These are phyloP conservation scores for Manihot esculenta DNA, from an alignment of 441 rosid species.

Conservation along the genomic window DNA sequence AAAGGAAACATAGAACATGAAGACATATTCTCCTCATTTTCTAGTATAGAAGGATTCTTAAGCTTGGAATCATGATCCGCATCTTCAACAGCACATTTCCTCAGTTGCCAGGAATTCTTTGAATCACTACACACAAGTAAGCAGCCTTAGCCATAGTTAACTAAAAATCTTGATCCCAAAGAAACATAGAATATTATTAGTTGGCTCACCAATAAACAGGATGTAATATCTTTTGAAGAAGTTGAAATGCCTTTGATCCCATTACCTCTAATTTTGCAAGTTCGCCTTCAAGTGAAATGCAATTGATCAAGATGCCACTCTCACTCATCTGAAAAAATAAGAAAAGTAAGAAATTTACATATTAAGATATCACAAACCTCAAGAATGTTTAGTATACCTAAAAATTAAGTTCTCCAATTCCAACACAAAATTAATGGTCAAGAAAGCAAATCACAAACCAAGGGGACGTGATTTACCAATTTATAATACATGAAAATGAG, in stretches of 20 bases:
- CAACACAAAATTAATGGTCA: not conserved
- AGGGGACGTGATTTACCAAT: not conserved
- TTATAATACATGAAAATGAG: not conserved
- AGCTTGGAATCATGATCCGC: slow-evolving; percentile 26
- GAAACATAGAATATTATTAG: slow-evolving; percentile 2
- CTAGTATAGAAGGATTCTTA: slow-evolving; percentile 26
- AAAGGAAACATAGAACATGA: slow-evolving; percentile 46
- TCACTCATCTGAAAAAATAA: slow-evolving; percentile 51
- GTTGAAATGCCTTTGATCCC: slow-evolving; percentile 67
- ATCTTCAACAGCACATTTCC: slow-evolving; percentile 35
- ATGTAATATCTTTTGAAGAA: slow-evolving; percentile 59
- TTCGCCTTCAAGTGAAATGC: slow-evolving; percentile 74
- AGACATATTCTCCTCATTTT: slow-evolving; percentile 42
- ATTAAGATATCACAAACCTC: not conserved
- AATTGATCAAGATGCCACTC: slow-evolving; percentile 44
- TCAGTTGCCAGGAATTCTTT: slow-evolving; percentile 35
- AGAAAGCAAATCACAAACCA: not conserved
- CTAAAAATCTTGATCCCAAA: slow-evolving; percentile 9
- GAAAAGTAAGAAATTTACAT: not conserved
- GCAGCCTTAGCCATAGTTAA: slow-evolving; percentile 20
- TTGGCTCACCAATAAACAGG: slow-evolving; percentile 53
- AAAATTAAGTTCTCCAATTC: not conserved
- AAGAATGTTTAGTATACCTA: not conserved
- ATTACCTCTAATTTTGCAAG: slow-evolving; percentile 76
- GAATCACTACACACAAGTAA: slow-evolving; percentile 43